Conservation (phyloP, 805 yeast species). For the Kazachstania kunashirensis region DNA sequence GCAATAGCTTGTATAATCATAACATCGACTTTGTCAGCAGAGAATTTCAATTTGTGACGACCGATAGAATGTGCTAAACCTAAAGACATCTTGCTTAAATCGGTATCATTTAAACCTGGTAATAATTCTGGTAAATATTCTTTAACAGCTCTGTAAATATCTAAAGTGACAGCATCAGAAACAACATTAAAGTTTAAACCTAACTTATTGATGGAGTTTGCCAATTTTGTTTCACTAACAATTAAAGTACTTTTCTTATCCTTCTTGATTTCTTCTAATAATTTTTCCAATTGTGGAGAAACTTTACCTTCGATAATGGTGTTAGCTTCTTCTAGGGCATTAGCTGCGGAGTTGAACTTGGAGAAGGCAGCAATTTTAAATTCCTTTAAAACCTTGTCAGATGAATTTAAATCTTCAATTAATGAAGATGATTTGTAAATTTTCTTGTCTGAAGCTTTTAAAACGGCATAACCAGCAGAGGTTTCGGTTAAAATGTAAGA, state of each 20-base stretch:
- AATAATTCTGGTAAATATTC: conserved; percentile 88
- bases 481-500: conserved; percentile 93
- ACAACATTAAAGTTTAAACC: conserved; percentile 82
- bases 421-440: conserved; percentile 75
- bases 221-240: conserved; percentile 91
- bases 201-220: conserved; percentile 90
- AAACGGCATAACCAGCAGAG: conserved; percentile 96
- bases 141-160: conserved; percentile 89
- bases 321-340: conserved; percentile 91
- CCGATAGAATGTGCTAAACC: conserved; percentile 99
- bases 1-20: conserved; percentile 99
- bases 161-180: conserved; percentile 90
- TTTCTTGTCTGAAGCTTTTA: conserved; percentile 96
- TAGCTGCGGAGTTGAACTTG: conserved; percentile 88
- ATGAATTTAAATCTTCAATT: conserved; percentile 65
- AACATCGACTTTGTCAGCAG: conserved; percentile 97
- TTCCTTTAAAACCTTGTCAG: conserved; percentile 79
- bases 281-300: conserved; percentile 65
- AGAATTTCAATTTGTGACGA: conserved; percentile 93
- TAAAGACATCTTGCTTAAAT: conserved; percentile 86
- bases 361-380: conserved; percentile 94
- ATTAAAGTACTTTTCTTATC: conserved; percentile 80
- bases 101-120: conserved; percentile 84
- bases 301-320: conserved; percentile 91
- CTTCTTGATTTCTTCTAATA: conserved; percentile 65